Conservation (phyloP, 495 filamentous ascomycete species). For the Trichocladium uniseriatum region DNA sequence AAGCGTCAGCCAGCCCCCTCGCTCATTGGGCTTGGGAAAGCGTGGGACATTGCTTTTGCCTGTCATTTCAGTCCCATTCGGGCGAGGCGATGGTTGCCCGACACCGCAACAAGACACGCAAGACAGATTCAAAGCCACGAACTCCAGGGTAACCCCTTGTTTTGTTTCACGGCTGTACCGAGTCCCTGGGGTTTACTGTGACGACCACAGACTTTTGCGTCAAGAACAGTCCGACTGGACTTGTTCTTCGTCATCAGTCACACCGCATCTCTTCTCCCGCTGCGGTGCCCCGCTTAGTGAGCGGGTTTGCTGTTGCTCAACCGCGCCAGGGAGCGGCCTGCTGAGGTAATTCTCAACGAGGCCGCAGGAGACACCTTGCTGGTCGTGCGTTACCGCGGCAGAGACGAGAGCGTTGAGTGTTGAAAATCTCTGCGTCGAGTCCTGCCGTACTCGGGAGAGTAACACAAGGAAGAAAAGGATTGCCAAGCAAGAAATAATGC, state of each 20-base stretch:
- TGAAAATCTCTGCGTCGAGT: too few species aligned
- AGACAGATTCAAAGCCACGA: not conserved
- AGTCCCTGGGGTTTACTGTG: not conserved
- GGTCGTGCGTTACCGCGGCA: not conserved
- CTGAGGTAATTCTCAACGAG: constrained; percentile 11
- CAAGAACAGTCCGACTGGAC: not conserved
- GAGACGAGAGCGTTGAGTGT: too few species aligned
- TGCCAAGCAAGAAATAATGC: too few species aligned
- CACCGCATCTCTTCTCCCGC: constrained; percentile 10
- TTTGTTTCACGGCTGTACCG: not conserved
- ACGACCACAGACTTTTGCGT: not conserved
- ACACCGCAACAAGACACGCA: too few species aligned
- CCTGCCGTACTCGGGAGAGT: too few species aligned
- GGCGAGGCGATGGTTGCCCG: too few species aligned
- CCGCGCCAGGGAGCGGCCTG: constrained; percentile 6
- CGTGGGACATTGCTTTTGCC: too few species aligned
- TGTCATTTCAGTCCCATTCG: too few species aligned
- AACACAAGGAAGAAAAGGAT: too few species aligned
- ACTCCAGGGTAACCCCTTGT: not conserved
- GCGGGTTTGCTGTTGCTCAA: not conserved
- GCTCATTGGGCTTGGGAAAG: not conserved
- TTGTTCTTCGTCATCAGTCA: constrained; percentile 1
- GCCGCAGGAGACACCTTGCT: not conserved
- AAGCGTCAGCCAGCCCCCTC: not conserved
- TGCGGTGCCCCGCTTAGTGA: not conserved